Evolutionary conservation across 23 red algal genomes (phyloP).

Genomic region (Gracilaria domingensis): DNA sequence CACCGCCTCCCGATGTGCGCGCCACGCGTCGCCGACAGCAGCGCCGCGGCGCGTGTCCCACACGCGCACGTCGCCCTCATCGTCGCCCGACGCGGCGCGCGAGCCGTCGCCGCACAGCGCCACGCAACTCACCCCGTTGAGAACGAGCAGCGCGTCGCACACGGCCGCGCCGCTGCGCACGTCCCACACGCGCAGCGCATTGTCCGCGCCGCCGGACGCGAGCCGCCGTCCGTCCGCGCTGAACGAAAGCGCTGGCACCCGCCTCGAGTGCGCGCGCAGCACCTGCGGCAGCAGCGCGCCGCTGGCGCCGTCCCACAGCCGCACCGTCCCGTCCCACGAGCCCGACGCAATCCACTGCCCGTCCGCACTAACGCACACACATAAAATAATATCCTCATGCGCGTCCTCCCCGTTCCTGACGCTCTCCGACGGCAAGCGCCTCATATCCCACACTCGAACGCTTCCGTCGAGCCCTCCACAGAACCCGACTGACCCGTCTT

Average conservation of each 20-base stretch:
- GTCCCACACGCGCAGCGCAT: slow-evolving; percentile 18
- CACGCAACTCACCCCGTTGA: neutral
- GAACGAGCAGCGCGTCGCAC: neutral
- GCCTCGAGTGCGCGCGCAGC: neutral
- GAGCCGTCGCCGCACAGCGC: too few species aligned
- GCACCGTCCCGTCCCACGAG: neutral
- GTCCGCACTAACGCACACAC: neutral
- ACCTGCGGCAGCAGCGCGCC: neutral
- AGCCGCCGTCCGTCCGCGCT: slow-evolving; percentile 38
- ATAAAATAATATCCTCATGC: neutral
- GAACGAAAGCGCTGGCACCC: neutral
- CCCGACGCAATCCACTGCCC: slow-evolving; percentile 6
- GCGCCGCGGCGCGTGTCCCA: neutral
- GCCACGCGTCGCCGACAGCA: too few species aligned
- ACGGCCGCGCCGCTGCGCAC: neutral
- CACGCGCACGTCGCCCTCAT: neutral
- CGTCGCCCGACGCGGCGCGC: neutral
- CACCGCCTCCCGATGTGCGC: neutral
- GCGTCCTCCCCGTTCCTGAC: neutral
- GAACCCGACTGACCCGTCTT: neutral
- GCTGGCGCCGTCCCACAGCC: slow-evolving; percentile 7
- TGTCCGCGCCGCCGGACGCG: slow-evolving; percentile 2
- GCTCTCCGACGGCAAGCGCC: neutral
- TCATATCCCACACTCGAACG: neutral
- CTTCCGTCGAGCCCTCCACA: neutral